Percentiles rank a stretch among this genome's conserved stretches.
Conservation (phyloP, 2,329 filamentous ascomycete genomes). For the Curvularia spicifera region DNA sequence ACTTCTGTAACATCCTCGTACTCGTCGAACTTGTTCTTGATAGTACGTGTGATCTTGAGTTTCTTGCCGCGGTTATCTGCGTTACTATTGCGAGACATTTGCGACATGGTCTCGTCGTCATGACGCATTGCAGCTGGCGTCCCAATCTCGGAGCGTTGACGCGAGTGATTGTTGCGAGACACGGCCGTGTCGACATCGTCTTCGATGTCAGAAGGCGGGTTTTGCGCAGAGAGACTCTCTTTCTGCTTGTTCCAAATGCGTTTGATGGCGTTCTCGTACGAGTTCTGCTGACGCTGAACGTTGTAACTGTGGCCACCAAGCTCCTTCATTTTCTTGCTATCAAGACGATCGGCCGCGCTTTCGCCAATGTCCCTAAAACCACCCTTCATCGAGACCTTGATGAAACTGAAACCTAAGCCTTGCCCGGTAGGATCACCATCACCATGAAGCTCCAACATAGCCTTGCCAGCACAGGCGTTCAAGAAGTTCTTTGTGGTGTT, state of each 20-base stretch:
- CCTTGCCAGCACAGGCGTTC: constrained; percentile 90
- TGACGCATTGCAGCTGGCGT: constrained; percentile 60
- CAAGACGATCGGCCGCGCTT: constrained; percentile 84
- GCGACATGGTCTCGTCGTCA: constrained; percentile 72
- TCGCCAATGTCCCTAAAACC: constrained; percentile 91
- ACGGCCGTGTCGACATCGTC: constrained; percentile 64
- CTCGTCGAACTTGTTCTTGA: constrained; percentile 69
- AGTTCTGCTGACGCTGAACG: constrained; percentile 88
- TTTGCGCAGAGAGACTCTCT: constrained; percentile 73
- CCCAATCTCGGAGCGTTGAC: constrained; percentile 66
- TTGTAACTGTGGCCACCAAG: constrained; percentile 94
- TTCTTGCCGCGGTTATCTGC: constrained; percentile 70
- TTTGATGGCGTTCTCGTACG: constrained; percentile 89
- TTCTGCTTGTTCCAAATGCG: constrained; percentile 93
- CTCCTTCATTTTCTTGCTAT: constrained; percentile 73
- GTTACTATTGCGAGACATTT: constrained; percentile 56
- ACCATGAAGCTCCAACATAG: constrained; percentile 94
- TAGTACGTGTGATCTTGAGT: constrained; percentile 75
- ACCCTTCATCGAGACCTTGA: constrained; percentile 98
- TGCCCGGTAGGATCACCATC: constrained; percentile 93
- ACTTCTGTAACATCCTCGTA: constrained; percentile 53
- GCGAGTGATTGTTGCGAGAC: constrained; percentile 48
- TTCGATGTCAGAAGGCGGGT: constrained; percentile 77
- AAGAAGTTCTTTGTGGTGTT: constrained; percentile 96
- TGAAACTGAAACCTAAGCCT: constrained; percentile 94